phyloP scores from a whole-genome alignment of 2,329 filamentous ascomycete genomes.

The Colletotrichum sp. region DNA sequence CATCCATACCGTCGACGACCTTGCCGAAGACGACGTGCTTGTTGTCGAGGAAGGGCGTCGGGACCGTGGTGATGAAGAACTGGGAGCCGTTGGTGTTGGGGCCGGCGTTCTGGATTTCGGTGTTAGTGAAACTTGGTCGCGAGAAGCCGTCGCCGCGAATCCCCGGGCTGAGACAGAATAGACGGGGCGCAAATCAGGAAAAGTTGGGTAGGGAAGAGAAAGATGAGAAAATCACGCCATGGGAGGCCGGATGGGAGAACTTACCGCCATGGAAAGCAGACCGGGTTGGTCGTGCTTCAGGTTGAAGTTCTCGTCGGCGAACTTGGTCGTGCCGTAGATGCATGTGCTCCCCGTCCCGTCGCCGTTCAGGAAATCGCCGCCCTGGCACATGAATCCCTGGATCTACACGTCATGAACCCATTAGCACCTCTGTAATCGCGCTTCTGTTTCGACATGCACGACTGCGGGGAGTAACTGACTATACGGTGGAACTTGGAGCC shows the following conservation, averaged over 20 bases:
- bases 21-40: slow-evolving; percentile 97
- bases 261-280: slow-evolving; percentile 89
- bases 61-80: slow-evolving; percentile 94
- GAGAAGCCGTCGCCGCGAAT: background rate
- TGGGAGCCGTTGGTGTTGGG: slow-evolving; percentile 94
- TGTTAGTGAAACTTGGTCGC: background rate
- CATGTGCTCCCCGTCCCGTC: slow-evolving; percentile 88
- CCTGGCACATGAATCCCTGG: slow-evolving; percentile 96
- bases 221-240: background rate
- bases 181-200: background rate
- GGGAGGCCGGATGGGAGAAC: slow-evolving; percentile 35
- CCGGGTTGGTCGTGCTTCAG: slow-evolving; percentile 81
- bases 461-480: slow-evolving; percentile 52
- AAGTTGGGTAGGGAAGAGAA: background rate
- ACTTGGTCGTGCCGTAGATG: slow-evolving; percentile 86
- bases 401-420: slow-evolving; percentile 60
- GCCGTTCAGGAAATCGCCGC: slow-evolving; percentile 92
- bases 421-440: background rate
- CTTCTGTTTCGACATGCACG: background rate
- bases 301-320: slow-evolving; percentile 89
- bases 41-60: slow-evolving; percentile 85
- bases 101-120: slow-evolving; percentile 73
- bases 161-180: background rate
- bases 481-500: slow-evolving; percentile 93
- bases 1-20: slow-evolving; percentile 87